These are phyloP conservation scores for Plasmodium cynomolgi DNA, from an alignment of 169 alveolate genomes.

Conservation along the genomic window DNA sequence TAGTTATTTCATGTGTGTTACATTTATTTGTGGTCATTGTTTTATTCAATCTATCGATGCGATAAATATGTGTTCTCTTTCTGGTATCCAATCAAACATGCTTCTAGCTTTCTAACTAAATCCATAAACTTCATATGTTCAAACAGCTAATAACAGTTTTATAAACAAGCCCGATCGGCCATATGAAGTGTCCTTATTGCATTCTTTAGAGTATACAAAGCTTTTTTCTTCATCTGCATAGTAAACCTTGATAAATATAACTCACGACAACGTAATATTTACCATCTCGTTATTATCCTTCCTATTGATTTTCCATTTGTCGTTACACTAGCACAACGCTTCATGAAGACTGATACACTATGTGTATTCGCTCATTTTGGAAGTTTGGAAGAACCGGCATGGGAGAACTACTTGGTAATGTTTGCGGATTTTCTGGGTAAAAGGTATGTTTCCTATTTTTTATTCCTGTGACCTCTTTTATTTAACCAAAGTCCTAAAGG, in stretches of 20 bases:
- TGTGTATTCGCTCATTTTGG: background rate
- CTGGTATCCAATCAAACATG: background rate
- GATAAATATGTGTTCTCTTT: too few relatives aligned
- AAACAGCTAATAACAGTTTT: background rate
- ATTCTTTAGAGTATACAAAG: conserved; percentile 6
- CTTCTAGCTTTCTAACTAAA: conserved; percentile 5
- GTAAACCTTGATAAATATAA: too few relatives aligned
- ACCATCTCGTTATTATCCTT: background rate
- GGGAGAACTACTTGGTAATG: background rate
- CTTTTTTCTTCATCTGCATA: too few relatives aligned
- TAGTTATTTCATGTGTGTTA: background rate
- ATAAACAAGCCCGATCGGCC: background rate
- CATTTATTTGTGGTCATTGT: background rate
- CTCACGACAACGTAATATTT: too few relatives aligned
- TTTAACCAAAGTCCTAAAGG: background rate
- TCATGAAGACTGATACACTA: background rate
- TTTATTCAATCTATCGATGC: background rate
- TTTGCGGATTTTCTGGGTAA: background rate
- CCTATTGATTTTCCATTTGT: background rate
- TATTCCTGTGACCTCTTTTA: background rate
- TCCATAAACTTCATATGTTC: conserved; percentile 16
- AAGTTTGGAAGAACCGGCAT: background rate
- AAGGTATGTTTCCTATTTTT: background rate
- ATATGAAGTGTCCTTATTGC: background rate
- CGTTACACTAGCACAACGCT: background rate